A percentile compares a stretch with the other conserved stretches of the same genome.
These are phyloP conservation scores for Ammopiptanthus mongolicus DNA, from an alignment of 306 rosid genomes.

Conservation along the genomic window DNA sequence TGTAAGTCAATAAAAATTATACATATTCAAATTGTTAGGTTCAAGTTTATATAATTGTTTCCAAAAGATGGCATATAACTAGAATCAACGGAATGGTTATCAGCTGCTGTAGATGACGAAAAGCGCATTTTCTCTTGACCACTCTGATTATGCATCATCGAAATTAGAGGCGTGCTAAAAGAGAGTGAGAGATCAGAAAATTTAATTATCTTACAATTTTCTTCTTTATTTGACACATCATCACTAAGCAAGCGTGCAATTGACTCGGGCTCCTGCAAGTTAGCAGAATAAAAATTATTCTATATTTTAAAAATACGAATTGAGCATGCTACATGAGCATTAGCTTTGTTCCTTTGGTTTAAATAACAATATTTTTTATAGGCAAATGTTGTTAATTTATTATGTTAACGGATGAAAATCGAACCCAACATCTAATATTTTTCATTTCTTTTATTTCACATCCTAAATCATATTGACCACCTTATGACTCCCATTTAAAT, in stretches of 20 bases:
- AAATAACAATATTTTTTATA: neutral
- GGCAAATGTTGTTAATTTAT: too few species aligned
- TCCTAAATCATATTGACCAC: too few species aligned
- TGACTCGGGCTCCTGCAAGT: constrained; percentile 20
- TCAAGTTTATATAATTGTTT: constrained; percentile 41
- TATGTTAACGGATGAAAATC: too few species aligned
- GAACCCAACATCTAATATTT: too few species aligned
- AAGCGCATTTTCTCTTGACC: constrained; percentile 11
- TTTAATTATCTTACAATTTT: constrained; percentile 3
- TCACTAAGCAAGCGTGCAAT: neutral
- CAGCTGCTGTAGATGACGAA: neutral
- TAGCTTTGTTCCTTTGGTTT: neutral
- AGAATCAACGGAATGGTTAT: constrained; percentile 14
- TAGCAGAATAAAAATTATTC: neutral
- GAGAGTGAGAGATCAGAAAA: constrained; percentile 31
- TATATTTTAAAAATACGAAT: neutral
- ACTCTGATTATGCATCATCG: constrained; percentile 14
- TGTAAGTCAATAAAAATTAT: neutral
- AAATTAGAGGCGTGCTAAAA: constrained; percentile 9
- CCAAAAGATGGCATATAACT: constrained; percentile 13
- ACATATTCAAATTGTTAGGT: constrained; percentile 45
- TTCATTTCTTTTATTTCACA: too few species aligned
- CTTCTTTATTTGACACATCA: constrained; percentile 10
- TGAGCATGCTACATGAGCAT: neutral
- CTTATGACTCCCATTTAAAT: too few species aligned